A percentile compares a stretch with the other conserved stretches of the same genome.
These are phyloP conservation scores for Cryptosporidium parvum DNA, from an alignment of 169 alveolate species.

Conservation along the genomic window DNA sequence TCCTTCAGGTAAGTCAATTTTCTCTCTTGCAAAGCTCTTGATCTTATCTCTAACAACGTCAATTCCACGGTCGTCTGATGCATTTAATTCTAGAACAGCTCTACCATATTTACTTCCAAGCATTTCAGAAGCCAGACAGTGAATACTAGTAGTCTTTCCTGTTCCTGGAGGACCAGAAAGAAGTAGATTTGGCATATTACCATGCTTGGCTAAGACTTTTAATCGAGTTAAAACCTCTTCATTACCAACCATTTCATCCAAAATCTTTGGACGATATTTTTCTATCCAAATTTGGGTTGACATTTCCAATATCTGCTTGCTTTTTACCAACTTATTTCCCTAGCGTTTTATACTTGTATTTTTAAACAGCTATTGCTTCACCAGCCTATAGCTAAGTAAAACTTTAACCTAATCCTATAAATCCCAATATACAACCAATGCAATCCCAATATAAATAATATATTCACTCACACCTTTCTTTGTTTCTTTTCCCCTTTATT, in stretches of 20 bases:
- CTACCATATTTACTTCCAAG: slow-evolving; percentile 88
- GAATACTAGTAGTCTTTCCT: slow-evolving; percentile 98
- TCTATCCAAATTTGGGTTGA: slow-evolving; percentile 93
- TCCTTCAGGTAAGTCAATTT: slow-evolving; percentile 93
- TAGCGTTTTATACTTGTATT: neutral
- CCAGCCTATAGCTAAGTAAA: neutral
- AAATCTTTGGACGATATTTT: slow-evolving; percentile 95
- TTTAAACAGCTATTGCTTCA: neutral
- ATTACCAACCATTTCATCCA: slow-evolving; percentile 97
- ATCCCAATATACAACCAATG: no score
- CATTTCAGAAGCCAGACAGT: slow-evolving; percentile 96
- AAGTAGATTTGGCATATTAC: slow-evolving; percentile 97
- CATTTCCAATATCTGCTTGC: slow-evolving; percentile 3
- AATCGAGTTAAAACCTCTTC: slow-evolving; percentile 92
- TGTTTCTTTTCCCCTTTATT: neutral
- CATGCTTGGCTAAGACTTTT: slow-evolving; percentile 92
- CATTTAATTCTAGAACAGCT: slow-evolving; percentile 97
- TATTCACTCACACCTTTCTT: neutral
- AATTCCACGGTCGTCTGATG: slow-evolving; percentile 99
- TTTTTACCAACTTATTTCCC: neutral
- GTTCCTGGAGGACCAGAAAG: slow-evolving; percentile 99
- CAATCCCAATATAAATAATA: neutral
- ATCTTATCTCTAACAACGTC: slow-evolving; percentile 98
- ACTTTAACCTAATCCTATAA: neutral
- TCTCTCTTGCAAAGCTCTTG: slow-evolving; percentile 95